Percentiles rank a stretch among this genome's conserved stretches.
phyloP scores from a whole-genome alignment of 2,329 filamentous ascomycete genomes.

The Colletotrichum tropicicola region DNA sequence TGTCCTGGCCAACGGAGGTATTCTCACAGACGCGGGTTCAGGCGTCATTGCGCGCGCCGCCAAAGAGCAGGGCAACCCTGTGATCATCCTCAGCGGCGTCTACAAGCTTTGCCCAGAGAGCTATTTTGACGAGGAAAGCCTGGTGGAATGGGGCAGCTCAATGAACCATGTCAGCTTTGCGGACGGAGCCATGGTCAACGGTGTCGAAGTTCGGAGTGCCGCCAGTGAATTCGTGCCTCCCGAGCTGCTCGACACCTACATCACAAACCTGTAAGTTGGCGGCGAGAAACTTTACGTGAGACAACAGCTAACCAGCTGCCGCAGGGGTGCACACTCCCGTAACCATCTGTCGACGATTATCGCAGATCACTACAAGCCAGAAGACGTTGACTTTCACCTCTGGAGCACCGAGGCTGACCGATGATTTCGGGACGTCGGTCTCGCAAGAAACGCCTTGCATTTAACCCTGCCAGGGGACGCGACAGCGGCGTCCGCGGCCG shows the following conservation, averaged over 20 bases:
- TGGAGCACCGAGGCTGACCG: conserved; percentile 45
- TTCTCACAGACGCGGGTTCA: conserved; percentile 86
- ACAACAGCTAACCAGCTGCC: conserved; percentile 6
- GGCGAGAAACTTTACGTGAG: conserved; percentile 11
- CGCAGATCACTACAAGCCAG: conserved; percentile 77
- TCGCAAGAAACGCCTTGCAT: conserved; percentile 20
- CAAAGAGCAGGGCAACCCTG: conserved; percentile 81
- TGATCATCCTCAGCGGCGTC: conserved; percentile 88
- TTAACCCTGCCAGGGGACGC: conserved; percentile 16
- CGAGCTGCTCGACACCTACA: conserved; percentile 80
- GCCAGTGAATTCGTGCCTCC: conserved; percentile 85
- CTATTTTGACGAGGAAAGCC: conserved; percentile 80
- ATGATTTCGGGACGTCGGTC: conserved; percentile 28
- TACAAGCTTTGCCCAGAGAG: conserved; percentile 95
- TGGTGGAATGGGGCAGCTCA: conserved; percentile 89
- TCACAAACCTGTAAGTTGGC: conserved; percentile 74
- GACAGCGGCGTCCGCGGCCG: conserved; percentile 19
- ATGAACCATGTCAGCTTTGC: conserved; percentile 80
- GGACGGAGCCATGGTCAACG: conserved; percentile 81
- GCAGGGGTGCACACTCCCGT: conserved; percentile 72
- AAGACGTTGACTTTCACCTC: conserved; percentile 72
- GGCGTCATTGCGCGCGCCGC: conserved; percentile 86
- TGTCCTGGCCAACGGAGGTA: conserved; percentile 87
- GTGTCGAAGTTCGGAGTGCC: conserved; percentile 80
- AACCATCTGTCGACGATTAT: conserved; percentile 79